Evolutionary conservation across 768 basidiomycete genomes (phyloP), one percentile per base, ranked within the genome.

Genomic region (Leccinellum luteum): DNA sequence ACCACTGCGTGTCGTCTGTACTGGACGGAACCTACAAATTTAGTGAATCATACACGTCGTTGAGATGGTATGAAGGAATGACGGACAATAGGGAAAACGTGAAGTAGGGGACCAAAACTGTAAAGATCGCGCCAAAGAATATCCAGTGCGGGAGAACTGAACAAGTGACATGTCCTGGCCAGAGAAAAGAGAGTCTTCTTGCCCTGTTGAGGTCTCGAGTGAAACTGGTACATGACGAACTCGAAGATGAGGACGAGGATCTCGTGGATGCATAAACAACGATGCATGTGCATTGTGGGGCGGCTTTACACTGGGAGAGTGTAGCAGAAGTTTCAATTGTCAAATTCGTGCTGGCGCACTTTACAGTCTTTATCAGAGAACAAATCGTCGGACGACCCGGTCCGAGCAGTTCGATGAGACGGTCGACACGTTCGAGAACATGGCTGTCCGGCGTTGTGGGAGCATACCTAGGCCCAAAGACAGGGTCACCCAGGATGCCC

Each of bases 201-300:
- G 38, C 44, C 17, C 1, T 5, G n/a, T 25, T 12, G 52, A 19
- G 44, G 31, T 21, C 21, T 43, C 2, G n/a, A 28, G 15, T 32
- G 23, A n/a, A 15, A 10, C 7, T 30, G 51, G 19, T n/a, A 28
- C 31, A 14, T 8, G 7, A 48, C 31, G 28, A 27, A 54, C 9
- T 56, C 12, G 31, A 64, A 52, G 55, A 56, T 41, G 48, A 57
- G 49, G n/a, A 0, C 3, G n/a, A 64, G 52, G 5, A 64, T n/a
- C n/a, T 64, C 62, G 23, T 54, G 50, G 38, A 64, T 48, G 31
- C 6, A 30, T 17, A 63, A 49, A 60, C 51, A 64, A 21, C 38
- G 49, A 30, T 64, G 92, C 14, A 77, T 97, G 30, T 17, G 30
- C n/a, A n/a, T n/a, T n/a, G n/a, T n/a, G 30, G 25, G 19, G 12